Evolutionary conservation across 2,329 filamentous ascomycete species (phyloP), one percentile per base, ranked within the genome.

Genomic region (Chrysoporthe cubensis): DNA sequence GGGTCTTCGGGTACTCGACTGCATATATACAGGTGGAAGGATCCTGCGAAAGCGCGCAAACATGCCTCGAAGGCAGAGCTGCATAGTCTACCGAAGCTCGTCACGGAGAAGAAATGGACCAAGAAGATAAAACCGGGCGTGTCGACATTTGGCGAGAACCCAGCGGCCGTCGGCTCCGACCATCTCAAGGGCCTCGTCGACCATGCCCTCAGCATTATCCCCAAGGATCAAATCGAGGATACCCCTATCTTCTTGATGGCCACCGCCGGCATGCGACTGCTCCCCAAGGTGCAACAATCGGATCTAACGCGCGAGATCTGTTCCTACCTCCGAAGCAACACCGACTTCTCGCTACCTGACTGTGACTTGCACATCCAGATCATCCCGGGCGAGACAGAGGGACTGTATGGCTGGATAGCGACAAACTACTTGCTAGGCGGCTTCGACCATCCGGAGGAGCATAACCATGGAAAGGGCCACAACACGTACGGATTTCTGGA

Each of bases 401-500:
- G 94, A 2, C 80, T 99, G 42, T 99, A 98, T 74, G 96, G 96
- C 50, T 99, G 96, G 96, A 91, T 99, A 73, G 95, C 96, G 8
- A 92, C 95, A 64, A 99, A 99, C 76, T 99, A 99, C 75, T 81
- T 99, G 42, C 84, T 99, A 1, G 95, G 94, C 40, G 93, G 94
- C 4, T 98, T 99, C 74, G 92, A 98, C 77, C 83, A 86, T 21
- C 90, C 93, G 0, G 82, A 90, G 62, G 81, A 88, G 16, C 92
- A 97, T 74, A 82, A 88, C 64, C 93, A 97, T 77, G 94, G 93
- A 64, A 94, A 97, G 72, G 88, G 87, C 37, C 96, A 98, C 77
- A 92, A 94, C 75, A 99, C 96, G 0, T 99, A 98, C 78, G 96
- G 96, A 0, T 99, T 99, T 75, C 82, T 99, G 69, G 96, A 99